Evolutionary conservation across 305 asterid genomes (phyloP), one percentile per base, ranked within the genome.

Genomic region (Solanum hybrid): DNA sequence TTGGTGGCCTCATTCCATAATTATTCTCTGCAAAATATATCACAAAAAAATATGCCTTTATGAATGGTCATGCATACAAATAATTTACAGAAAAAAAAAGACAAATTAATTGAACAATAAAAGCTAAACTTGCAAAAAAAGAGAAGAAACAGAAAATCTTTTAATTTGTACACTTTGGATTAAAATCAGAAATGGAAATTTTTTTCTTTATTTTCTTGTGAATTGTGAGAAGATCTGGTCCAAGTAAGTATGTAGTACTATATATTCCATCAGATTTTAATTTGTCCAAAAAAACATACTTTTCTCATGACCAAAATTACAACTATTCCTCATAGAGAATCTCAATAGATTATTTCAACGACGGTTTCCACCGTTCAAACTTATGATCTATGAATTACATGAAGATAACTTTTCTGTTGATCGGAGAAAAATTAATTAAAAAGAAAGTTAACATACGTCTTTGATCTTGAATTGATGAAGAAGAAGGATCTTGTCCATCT

Each of bases 401-500:
- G 0, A 2, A 75, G 2, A 75, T 6, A 31, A 75, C 0, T 26
- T 71, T 71, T 0, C 0, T 12, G 35, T 71, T 11, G 8, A 31
- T 78, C 22, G 24, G 37, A 85, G 24, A 86, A 37, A 78, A 36
- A 78, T 35, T 11, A 72, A 87, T 35, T 31, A 26, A 71, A 51
- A 38, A 16, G 10, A 42, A 71, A n/a, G 60, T 51, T 73, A 71
- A 40, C 91, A 79, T 92, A 95, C 98, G 97, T 91, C 94, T 93
- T 69, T 93, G 95, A 3, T 96, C 97, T 88, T 93, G 96, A 89
- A 95, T 86, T 22, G 92, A 79, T 16, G 92, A 79, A 16, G 97
- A 91, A 60, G 93, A 94, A 88, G 93, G 94, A 87, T 94, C 98
- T 90, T 95, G 97, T 86, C 96, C 92, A 86, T 96, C 97, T 12